phyloP scores from a whole-genome alignment of 805 yeast genomes.

The Suhomyces xylopsoci region DNA sequence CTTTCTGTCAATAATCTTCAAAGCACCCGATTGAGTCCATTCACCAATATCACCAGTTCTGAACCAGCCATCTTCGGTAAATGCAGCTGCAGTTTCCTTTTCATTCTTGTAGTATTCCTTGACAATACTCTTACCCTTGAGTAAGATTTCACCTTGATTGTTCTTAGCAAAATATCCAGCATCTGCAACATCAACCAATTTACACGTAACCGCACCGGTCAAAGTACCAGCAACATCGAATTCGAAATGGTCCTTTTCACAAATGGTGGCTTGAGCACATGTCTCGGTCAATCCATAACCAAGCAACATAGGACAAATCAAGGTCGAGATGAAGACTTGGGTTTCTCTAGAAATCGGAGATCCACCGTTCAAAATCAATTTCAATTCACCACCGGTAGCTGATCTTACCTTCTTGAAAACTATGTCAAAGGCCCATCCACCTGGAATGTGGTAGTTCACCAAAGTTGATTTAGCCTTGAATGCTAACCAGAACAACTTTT shows the following conservation, averaged over 20 bases:
- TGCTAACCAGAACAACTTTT: conserved; percentile 87
- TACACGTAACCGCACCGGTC: conserved; percentile 78
- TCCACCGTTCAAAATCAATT: conserved; percentile 81
- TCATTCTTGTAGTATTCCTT: conserved; percentile 80
- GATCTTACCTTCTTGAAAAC: conserved; percentile 85
- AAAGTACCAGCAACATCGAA: conserved; percentile 79
- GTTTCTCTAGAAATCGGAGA: conserved; percentile 82
- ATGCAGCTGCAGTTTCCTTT: conserved; percentile 73
- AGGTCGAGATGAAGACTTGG: conserved; percentile 72
- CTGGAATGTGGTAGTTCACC: conserved; percentile 67
- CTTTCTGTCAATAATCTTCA: conserved; percentile 86
- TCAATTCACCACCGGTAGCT: conserved; percentile 91
- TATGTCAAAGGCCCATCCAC: conserved; percentile 67
- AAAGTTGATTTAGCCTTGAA: conserved; percentile 68
- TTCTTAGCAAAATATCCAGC: conserved; percentile 88
- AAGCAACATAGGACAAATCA: conserved; percentile 80
- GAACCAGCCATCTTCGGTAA: conserved; percentile 88
- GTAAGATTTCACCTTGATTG: conserved; percentile 88
- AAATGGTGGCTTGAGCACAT: conserved; percentile 78
- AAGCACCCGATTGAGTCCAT: conserved; percentile 78
- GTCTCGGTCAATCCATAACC: conserved; percentile 98
- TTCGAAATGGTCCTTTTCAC: conserved; percentile 64
- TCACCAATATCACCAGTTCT: conserved; percentile 95
- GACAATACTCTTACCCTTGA: conserved; percentile 71
- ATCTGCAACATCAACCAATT: conserved; percentile 86